Evolutionary conservation across 768 basidiomycete species (phyloP).

Genomic region (Russula earlei): DNA sequence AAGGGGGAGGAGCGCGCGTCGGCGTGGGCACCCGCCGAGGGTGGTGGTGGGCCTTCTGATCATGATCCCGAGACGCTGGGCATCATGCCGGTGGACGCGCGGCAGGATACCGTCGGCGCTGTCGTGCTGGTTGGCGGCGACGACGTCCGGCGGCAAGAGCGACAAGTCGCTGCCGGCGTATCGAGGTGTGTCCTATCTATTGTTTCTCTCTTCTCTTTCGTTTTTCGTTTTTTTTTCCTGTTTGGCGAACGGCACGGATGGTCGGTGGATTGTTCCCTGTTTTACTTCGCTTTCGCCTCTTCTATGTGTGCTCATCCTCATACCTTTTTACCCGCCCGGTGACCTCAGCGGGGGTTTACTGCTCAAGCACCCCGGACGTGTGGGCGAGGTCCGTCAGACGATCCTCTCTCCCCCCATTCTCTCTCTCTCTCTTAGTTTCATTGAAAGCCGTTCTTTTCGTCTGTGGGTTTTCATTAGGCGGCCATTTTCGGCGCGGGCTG

Average conservation of each 20-base stretch:
- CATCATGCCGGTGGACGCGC: conserved; percentile 16
- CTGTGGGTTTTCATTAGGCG: conserved; percentile 34
- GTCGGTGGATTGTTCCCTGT: no score
- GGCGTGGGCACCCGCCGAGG: no score
- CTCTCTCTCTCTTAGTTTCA: neutral
- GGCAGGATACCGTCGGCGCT: conserved; percentile 80
- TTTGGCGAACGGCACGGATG: neutral
- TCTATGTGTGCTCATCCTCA: no score
- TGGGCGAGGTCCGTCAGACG: conserved; percentile 52
- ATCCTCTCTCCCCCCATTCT: neutral
- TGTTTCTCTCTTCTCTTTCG: no score
- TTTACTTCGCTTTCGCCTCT: no score
- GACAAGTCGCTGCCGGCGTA: conserved; percentile 52
- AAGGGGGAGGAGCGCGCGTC: conserved; percentile 9
- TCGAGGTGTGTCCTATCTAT: conserved; percentile 50
- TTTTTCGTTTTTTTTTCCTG: neutral
- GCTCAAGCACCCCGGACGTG: conserved; percentile 60
- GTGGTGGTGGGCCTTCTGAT: no score
- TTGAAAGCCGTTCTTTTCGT: no score
- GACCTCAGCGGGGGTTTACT: conserved; percentile 61
- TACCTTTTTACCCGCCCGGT: neutral
- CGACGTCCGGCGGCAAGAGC: neutral
- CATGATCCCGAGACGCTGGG: neutral
- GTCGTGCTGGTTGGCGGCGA: conserved; percentile 39
- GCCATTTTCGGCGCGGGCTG: conserved; percentile 68